Conservation (phyloP, 164 flowering plant species). For the Tinospora cordifolia region DNA sequence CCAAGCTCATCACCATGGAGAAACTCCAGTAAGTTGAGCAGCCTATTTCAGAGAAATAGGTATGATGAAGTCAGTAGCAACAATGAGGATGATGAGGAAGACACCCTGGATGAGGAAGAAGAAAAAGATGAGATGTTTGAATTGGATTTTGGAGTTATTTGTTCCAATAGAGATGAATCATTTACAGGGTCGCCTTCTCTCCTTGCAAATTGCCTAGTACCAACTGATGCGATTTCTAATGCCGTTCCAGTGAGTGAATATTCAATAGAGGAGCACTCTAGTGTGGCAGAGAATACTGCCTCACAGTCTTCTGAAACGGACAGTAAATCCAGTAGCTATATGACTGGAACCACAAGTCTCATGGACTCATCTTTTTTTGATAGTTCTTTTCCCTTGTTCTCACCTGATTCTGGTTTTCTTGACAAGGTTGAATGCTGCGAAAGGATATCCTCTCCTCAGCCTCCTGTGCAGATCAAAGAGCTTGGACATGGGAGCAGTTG, state of each 20-base stretch:
- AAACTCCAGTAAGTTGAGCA: neutral
- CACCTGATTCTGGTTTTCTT: constrained; percentile 39
- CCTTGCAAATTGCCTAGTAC: constrained; percentile 32
- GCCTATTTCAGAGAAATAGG: constrained; percentile 1
- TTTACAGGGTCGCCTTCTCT: constrained; percentile 34
- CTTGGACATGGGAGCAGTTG: constrained; percentile 14
- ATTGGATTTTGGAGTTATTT: constrained; percentile 30
- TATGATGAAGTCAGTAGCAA: neutral
- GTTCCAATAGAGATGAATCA: constrained; percentile 28
- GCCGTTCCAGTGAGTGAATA: constrained; percentile 31
- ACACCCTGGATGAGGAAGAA: constrained; percentile 5
- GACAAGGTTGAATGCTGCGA: constrained; percentile 25
- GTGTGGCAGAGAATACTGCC: constrained; percentile 19
- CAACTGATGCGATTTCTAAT: constrained; percentile 25
- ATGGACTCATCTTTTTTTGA: constrained; percentile 51
- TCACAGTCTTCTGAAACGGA: constrained; percentile 38
- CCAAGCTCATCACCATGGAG: constrained; percentile 8
- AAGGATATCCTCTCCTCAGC: constrained; percentile 10
- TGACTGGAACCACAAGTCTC: constrained; percentile 39
- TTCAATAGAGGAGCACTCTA: constrained; percentile 4
- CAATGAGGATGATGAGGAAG: constrained; percentile 1
- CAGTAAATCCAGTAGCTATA: constrained; percentile 38
- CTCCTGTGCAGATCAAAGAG: constrained; percentile 10
- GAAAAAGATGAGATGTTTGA: constrained; percentile 22
- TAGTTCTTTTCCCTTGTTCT: constrained; percentile 50